phyloP scores from a whole-genome alignment of 2,329 filamentous ascomycete species.

The Penicillium sp. region DNA sequence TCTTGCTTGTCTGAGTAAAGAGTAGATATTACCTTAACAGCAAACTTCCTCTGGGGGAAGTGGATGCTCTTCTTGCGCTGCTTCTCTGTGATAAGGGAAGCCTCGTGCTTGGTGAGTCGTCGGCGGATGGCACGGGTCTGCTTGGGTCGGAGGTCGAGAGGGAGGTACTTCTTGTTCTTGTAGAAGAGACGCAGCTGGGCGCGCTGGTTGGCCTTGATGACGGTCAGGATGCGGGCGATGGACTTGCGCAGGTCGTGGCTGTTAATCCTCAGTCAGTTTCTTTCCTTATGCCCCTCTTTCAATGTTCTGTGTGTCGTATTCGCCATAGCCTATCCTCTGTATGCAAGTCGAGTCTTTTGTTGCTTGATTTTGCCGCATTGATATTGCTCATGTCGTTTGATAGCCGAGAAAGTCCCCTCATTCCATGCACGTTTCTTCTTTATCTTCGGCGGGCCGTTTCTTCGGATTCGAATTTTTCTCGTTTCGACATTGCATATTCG shows the following conservation, averaged over 20 bases:
- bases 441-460: background rate
- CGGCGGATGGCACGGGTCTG: conserved; percentile 97
- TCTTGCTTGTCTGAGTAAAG: background rate
- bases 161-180: conserved; percentile 99
- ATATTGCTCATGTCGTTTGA: background rate
- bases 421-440: background rate
- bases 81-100: conserved; percentile 80
- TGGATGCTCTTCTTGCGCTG: conserved; percentile 92
- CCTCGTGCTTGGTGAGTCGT: conserved; percentile 88
- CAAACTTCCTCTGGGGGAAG: conserved; percentile 98
- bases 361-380: background rate
- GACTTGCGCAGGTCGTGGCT: conserved; percentile 99
- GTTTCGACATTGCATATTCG: conserved; percentile 11
- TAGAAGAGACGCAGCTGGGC: conserved; percentile 98
- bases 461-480: conserved; percentile 1
- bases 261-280: conserved; percentile 24
- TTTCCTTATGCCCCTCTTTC: background rate
- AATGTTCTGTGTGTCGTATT: background rate
- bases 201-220: conserved; percentile 99
- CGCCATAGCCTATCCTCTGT: conserved; percentile 8
- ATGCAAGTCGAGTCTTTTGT: conserved; percentile 1
- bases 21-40: conserved; percentile 76
- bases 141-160: conserved; percentile 97
- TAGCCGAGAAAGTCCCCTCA: background rate
- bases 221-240: conserved; percentile 95